These are phyloP conservation scores for Boletus rex-veris DNA, from an alignment of 768 basidiomycete species.

Conservation along the genomic window DNA sequence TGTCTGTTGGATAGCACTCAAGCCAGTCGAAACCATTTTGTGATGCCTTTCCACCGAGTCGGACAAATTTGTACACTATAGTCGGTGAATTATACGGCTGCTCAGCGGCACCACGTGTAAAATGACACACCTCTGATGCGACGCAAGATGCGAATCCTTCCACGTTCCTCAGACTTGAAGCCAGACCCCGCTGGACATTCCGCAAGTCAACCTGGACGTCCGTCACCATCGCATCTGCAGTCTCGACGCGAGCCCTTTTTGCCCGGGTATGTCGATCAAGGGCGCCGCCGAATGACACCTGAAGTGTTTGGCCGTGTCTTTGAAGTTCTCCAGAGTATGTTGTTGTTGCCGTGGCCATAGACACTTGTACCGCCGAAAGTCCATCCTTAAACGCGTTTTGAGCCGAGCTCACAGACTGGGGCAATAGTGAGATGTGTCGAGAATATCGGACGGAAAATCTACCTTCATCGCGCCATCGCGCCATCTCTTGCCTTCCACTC, in stretches of 20 bases:
- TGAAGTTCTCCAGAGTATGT: constrained; percentile 53
- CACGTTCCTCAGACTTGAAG: constrained; percentile 47
- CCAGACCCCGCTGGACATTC: constrained; percentile 47
- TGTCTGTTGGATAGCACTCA: constrained; percentile 49
- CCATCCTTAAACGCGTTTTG: constrained; percentile 41
- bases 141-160: constrained; percentile 43
- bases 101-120: neutral
- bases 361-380: constrained; percentile 42
- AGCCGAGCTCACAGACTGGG: constrained; percentile 41
- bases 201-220: constrained; percentile 53
- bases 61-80: constrained; percentile 42
- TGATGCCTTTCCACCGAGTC: constrained; percentile 44
- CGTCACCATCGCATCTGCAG: constrained; percentile 45
- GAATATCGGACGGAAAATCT: constrained; percentile 2
- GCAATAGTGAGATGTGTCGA: constrained; percentile 10
- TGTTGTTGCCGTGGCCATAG: constrained; percentile 44
- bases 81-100: neutral
- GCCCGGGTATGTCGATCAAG: constrained; percentile 58
- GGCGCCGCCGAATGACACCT: constrained; percentile 46
- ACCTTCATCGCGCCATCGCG: constrained; percentile 63
- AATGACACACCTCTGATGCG: constrained; percentile 47
- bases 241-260: constrained; percentile 67
- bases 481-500: constrained; percentile 49
- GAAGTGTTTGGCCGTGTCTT: constrained; percentile 43
- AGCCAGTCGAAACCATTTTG: constrained; percentile 37